phyloP scores from a whole-genome alignment of 192 early-diverging fungal species.

The Mortierella claussenii region DNA sequence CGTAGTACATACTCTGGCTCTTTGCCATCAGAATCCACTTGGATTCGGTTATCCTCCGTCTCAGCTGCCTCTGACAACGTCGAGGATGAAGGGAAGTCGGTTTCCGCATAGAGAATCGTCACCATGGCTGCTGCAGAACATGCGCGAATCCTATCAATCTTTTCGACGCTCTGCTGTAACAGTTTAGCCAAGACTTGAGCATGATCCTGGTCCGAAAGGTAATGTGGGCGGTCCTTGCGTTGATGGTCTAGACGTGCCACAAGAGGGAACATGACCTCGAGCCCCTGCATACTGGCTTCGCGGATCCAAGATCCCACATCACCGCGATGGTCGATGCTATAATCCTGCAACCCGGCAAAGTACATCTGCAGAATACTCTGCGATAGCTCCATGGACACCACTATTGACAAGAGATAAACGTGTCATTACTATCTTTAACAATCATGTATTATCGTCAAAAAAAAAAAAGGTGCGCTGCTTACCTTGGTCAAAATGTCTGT shows the following conservation, averaged over 20 bases:
- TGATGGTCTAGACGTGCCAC: conserved; percentile 44
- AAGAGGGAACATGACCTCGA: conserved; percentile 59
- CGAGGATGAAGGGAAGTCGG: background rate
- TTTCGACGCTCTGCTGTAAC: conserved; percentile 86
- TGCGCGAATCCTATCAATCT: conserved; percentile 88
- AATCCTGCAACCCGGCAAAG: conserved; percentile 80
- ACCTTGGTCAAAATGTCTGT: conserved; percentile 49
- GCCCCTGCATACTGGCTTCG: conserved; percentile 71
- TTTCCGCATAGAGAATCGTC: conserved; percentile 54
- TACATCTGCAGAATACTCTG: conserved; percentile 61
- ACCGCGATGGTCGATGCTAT: conserved; percentile 88
- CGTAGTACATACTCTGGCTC: conserved; percentile 20
- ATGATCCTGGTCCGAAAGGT: conserved; percentile 55
- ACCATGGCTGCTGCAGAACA: conserved; percentile 75
- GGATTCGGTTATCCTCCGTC: background rate
- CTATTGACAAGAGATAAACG: conserved; percentile 22
- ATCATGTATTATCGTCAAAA: too few relatives aligned
- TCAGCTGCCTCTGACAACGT: background rate
- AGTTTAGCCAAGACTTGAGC: conserved; percentile 57
- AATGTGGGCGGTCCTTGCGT: conserved; percentile 12
- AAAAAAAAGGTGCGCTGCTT: too few relatives aligned
- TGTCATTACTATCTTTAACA: too few relatives aligned
- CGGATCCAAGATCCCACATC: conserved; percentile 97
- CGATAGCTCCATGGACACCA: conserved; percentile 54
- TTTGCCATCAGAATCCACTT: background rate